Percentiles rank a stretch among this genome's conserved stretches.
Evolutionary conservation across 345 rosid species (phyloP).

Genomic region (Physaria fendleri): DNA sequence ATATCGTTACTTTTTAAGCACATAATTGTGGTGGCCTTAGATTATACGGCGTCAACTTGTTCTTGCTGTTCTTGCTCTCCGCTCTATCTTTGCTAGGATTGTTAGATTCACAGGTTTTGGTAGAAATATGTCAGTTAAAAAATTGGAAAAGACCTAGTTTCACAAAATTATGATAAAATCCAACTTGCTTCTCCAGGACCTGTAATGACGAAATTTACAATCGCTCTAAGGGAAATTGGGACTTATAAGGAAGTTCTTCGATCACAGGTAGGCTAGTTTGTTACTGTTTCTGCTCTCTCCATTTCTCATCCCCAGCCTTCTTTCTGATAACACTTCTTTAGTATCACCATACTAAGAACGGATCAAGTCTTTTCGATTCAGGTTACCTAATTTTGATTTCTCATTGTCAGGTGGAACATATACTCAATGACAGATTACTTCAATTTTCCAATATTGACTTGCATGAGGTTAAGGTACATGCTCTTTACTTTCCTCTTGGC

Average conservation of each 20-base stretch:
- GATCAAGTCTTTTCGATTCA: not conserved
- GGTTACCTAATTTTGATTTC: conserved; percentile 3
- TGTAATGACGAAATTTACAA: conserved; percentile 98
- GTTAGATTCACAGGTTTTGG: not conserved
- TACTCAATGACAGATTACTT: conserved; percentile 86
- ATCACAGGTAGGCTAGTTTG: conserved; percentile 57
- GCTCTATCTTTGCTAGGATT: conserved; percentile 2
- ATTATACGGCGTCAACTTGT: not conserved
- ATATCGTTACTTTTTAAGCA: not conserved
- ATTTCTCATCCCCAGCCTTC: not conserved
- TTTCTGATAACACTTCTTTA: conserved; percentile 1
- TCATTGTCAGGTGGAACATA: conserved; percentile 76
- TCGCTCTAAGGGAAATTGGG: conserved; percentile 97
- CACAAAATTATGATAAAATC: conserved; percentile 10
- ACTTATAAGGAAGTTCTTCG: conserved; percentile 98
- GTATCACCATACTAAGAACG: not conserved
- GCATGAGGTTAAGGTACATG: conserved; percentile 85
- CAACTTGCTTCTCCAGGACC: conserved; percentile 55
- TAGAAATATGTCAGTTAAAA: not conserved
- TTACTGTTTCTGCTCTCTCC: not conserved
- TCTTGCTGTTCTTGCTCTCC: not conserved
- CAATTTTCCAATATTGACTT: conserved; percentile 84
- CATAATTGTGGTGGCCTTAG: not conserved
- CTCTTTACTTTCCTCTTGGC: conserved; percentile 17
- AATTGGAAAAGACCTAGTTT: not conserved